Percentiles rank a stretch among this genome's conserved stretches.
phyloP scores from a whole-genome alignment of 495 filamentous ascomycete genomes.

The Penicillium coffeae region DNA sequence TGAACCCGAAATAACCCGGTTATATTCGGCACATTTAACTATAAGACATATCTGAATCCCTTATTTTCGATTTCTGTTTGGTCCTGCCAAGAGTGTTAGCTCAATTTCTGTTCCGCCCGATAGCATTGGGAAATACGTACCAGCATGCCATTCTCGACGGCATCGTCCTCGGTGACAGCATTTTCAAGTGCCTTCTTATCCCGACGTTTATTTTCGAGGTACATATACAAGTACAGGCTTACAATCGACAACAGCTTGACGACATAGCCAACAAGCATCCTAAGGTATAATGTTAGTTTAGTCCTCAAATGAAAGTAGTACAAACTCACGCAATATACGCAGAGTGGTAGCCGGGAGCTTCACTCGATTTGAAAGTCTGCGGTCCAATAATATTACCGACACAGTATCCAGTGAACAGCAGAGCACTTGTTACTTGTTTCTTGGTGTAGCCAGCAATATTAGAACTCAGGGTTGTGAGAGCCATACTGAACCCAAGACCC shows the following conservation, averaged over 20 bases:
- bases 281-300: no score
- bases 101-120: neutral
- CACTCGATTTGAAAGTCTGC: constrained; percentile 50
- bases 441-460: constrained; percentile 57
- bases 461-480: constrained; percentile 39
- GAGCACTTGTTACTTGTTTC: constrained; percentile 50
- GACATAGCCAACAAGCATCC: constrained; percentile 51
- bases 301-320: neutral
- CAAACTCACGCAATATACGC: constrained; percentile 48
- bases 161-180: constrained; percentile 39
- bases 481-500: constrained; percentile 45
- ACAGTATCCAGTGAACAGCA: constrained; percentile 42
- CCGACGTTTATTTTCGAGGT: constrained; percentile 48
- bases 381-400: constrained; percentile 47
- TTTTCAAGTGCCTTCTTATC: constrained; percentile 40
- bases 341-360: constrained; percentile 51
- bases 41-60: constrained; percentile 51
- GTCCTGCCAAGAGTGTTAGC: constrained; percentile 29
- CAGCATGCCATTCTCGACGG: constrained; percentile 51
- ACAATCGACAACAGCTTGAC: constrained; percentile 47
- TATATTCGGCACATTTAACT: no score
- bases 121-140: constrained; percentile 11
- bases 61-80: constrained; percentile 55
- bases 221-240: constrained; percentile 52
- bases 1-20: no score